Evolutionary conservation across 2,329 filamentous ascomycete species (phyloP).

Genomic region (Pseudogymnoascus sp.): DNA sequence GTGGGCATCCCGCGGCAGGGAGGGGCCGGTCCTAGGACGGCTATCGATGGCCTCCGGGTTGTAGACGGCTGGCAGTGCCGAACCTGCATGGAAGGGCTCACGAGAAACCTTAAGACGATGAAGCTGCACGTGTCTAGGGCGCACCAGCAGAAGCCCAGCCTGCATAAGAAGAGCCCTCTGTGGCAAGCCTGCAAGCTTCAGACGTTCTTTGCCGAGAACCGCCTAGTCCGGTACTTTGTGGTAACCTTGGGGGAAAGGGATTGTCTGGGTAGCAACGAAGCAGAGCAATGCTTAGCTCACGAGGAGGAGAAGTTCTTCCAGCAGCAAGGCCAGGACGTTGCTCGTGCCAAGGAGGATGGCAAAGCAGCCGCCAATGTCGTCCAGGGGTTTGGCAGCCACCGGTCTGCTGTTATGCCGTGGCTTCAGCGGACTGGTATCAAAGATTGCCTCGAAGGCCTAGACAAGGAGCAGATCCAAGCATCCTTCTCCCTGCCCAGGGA

Average conservation of each 20-base stretch:
- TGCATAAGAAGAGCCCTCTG: neutral
- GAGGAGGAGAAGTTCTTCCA: conserved; percentile 7
- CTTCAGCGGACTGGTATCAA: conserved; percentile 13
- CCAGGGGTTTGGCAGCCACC: conserved; percentile 13
- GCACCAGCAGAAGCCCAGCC: conserved; percentile 7
- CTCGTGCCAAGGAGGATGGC: conserved; percentile 6
- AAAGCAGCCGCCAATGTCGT: conserved; percentile 13
- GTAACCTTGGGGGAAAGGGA: neutral
- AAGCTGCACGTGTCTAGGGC: conserved; percentile 5
- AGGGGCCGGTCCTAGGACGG: neutral
- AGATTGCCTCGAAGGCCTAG: conserved; percentile 5
- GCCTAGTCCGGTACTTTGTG: conserved; percentile 8
- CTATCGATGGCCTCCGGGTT: neutral
- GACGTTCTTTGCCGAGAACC: conserved; percentile 10
- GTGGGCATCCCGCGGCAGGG: neutral
- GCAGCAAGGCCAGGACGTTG: neutral
- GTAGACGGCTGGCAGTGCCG: neutral
- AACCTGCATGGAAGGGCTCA: neutral
- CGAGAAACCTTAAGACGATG: neutral
- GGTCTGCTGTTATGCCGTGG: conserved; percentile 12
- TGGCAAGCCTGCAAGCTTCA: conserved; percentile 8
- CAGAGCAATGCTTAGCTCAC: neutral
- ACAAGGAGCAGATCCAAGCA: conserved; percentile 15
- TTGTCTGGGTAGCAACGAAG: neutral
- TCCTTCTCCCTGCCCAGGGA: conserved; percentile 11